Evolutionary conservation across 2,329 filamentous ascomycete species (phyloP), one percentile per base, ranked within the genome.

Genomic region (Penicillium sclerotiorum): DNA sequence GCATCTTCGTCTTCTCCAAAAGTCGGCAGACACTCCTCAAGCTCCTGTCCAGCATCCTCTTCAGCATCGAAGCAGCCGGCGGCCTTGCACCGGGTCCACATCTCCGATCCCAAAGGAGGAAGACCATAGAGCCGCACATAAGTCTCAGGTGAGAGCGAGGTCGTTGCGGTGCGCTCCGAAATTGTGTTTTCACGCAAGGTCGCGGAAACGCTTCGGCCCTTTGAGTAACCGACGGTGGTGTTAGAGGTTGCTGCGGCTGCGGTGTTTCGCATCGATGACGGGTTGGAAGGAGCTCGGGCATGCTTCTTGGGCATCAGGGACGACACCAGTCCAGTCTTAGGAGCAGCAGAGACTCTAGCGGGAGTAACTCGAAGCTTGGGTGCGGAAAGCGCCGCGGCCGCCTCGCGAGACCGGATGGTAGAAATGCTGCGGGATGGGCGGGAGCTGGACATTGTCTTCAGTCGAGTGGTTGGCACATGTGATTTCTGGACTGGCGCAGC

Each of bases 161-260:
- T 59, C 33, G 65, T 64, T 9, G 62, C 48, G 36, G 40, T 50
- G 5, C 54, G 50, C 44, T 64, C 58, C 11, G 65, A 58, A 13
- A 57, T 36, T 17, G 59, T 54, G 25, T 63, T 63, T 36, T 67
- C 64, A 22, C 64, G 57, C 18, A 69, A 55, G 22, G 59, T 61
- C 27, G 63, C 63, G 12, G 67, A 68, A 40, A 70, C 59, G 15
- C 60, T 65, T 27, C 89, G 83, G 27, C 92, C 91, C 68, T 88
- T 90, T 48, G 83, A 89, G 67, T 95, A 96, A 13, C 92, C 92
- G 35, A 96, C 80, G 0, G 91, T 96, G 47, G 84, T 92, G 55
- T 86, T 84, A 1, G 91, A 95, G 5, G 84, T 85, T 5, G 82
- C 82, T 18, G 82, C 79, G 1, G 87, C 86, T 9, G 81, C 77